Conservation (phyloP, 305 asterid species). For the Coffea humblotiana region DNA sequence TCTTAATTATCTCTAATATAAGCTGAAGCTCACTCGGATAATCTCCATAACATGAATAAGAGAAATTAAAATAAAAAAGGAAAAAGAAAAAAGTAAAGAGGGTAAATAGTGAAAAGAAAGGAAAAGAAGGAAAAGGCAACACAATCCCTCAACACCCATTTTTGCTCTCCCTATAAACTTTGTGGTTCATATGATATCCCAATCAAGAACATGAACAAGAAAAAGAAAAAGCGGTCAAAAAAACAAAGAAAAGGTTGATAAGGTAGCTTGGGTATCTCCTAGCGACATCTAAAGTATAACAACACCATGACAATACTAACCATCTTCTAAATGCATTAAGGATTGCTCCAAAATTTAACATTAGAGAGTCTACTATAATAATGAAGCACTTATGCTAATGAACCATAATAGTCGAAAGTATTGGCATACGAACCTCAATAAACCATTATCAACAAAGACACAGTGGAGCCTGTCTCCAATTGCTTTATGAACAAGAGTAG, state of each 20-base stretch:
- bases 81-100: background rate
- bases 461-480: constrained; percentile 97
- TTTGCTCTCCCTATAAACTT: too few species aligned
- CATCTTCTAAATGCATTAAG: background rate
- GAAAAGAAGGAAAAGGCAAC: background rate
- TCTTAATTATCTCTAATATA: background rate
- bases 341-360: background rate
- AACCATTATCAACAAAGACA: constrained; percentile 92
- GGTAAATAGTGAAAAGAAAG: background rate
- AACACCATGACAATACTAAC: background rate
- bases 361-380: background rate
- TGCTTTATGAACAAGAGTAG: constrained; percentile 88
- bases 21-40: background rate
- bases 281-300: background rate
- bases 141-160: too few species aligned
- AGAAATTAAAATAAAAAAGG: background rate
- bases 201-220: background rate
- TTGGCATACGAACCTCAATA: constrained; percentile 55
- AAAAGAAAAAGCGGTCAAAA: background rate
- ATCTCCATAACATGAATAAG: background rate
- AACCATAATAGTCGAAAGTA: background rate
- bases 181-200: too few species aligned
- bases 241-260: background rate
- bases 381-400: background rate
- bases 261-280: background rate